A percentile compares a stretch with the other conserved stretches of the same genome.
phyloP scores from a whole-genome alignment of 2,329 filamentous ascomycete species.

The Pyrenochaeta sp. region DNA sequence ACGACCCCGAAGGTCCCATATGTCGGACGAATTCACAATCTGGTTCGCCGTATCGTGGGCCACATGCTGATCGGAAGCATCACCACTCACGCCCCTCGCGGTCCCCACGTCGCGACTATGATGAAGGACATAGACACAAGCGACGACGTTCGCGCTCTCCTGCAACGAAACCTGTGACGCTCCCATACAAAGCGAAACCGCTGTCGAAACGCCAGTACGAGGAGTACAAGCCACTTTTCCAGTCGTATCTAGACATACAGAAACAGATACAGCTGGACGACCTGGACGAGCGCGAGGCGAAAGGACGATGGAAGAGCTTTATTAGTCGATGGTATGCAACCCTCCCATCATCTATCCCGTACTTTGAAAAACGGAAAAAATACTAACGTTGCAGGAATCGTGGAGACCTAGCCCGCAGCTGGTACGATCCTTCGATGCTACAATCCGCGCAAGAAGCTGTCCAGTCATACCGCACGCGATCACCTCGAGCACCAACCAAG shows the following conservation, averaged over 20 bases:
- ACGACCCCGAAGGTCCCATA: not conserved
- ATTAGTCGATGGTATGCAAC: conserved; percentile 77
- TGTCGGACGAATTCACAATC: conserved; percentile 33
- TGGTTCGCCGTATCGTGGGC: conserved; percentile 46
- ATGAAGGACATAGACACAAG: conserved; percentile 30
- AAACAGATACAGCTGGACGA: conserved; percentile 75
- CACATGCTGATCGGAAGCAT: conserved; percentile 45
- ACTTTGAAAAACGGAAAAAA: not conserved
- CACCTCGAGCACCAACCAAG: conserved; percentile 16
- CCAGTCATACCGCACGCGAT: conserved; percentile 24
- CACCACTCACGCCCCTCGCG: conserved; percentile 49
- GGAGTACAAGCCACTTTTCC: conserved; percentile 75
- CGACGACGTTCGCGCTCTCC: conserved; percentile 45
- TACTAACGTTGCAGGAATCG: conserved; percentile 74
- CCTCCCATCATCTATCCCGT: not conserved
- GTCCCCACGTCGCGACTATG: conserved; percentile 39
- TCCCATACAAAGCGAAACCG: conserved; percentile 72
- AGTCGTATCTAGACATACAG: conserved; percentile 86
- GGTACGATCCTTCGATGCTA: conserved; percentile 86
- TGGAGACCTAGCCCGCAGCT: conserved; percentile 84
- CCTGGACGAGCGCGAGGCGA: conserved; percentile 77
- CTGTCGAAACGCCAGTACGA: conserved; percentile 75
- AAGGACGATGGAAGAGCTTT: conserved; percentile 94
- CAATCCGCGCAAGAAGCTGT: conserved; percentile 57
- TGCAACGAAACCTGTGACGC: conserved; percentile 29